Base-by-base conservation (phyloP, 495 filamentous ascomycete genomes). In the Pyrenula massariospora region DNA sequence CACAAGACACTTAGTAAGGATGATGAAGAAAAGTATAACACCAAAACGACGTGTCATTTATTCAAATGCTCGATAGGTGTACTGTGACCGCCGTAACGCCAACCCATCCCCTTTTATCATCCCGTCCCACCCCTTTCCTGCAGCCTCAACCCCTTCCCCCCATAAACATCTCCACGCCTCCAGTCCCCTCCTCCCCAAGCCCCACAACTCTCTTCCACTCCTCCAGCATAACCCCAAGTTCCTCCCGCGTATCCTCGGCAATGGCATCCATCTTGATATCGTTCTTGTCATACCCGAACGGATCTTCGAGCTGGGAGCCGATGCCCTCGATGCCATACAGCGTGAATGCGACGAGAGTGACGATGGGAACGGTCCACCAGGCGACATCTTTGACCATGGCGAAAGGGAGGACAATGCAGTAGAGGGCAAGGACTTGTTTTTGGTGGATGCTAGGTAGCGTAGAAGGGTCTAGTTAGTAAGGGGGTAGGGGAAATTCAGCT, bases 211-310 rank as follows among this genome's bases (percentile, higher is more conserved):
- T 73, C 56, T 73, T 77, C 85, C 86, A 90, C 57, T 85, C 83
- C 0, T 76, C 72, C 1, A 89, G 60, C 52, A 88, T 67, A 20
- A 84, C 83, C 53, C 78, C 73, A 24, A 86, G 75, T 69, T 90
- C 86, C 42, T 68, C 75, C 55, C 81, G 73, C 42, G 79, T 71
- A 63, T 90, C 86, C 51, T 84, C 81, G 8, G 85, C 81, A 56
- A 89, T 80, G 11, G 77, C 84, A 64, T 89, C 86, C 78, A 89
- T 86, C 63, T 86, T 86, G 68, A 90, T 89, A 65, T 89, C 86
- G 56, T 87, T 88, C 59, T 79, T 78, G 59, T 87, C 85, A 59
- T 82, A 80, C 5, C 86, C 85, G 65, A 90, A 89, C 0, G 86
- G 86, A 63, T 90, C 86, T 62, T 90, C 86, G 8, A 89, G 72